phyloP scores from a whole-genome alignment of 768 basidiomycete genomes.

The Kwoniella europaea region DNA sequence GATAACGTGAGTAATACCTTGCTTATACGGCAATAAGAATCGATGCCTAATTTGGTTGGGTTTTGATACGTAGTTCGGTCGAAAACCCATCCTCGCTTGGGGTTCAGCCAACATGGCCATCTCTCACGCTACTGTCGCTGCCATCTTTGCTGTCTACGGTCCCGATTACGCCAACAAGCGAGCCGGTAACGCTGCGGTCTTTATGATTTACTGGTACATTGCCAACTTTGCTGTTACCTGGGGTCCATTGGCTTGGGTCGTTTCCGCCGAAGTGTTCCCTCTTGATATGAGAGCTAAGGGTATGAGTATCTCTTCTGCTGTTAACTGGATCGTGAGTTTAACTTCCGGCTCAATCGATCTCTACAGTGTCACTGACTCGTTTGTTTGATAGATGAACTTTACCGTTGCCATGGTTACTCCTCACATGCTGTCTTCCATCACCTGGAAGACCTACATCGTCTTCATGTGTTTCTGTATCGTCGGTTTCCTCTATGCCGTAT shows the following conservation, averaged over 20 bases:
- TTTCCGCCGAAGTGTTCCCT: slow-evolving; percentile 68
- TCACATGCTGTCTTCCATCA: slow-evolving; percentile 69
- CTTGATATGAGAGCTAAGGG: slow-evolving; percentile 73
- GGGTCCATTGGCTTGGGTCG: slow-evolving; percentile 68
- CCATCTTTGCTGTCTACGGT: slow-evolving; percentile 61
- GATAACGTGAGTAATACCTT: slow-evolving; percentile 62
- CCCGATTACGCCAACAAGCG: slow-evolving; percentile 66
- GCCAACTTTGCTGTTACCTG: slow-evolving; percentile 78
- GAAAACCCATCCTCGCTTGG: slow-evolving; percentile 66
- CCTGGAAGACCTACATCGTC: slow-evolving; percentile 76
- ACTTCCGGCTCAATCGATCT: too few species aligned
- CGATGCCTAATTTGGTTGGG: neutral
- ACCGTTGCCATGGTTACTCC: slow-evolving; percentile 71
- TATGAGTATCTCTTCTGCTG: slow-evolving; percentile 73
- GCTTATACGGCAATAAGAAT: neutral
- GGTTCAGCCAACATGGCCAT: slow-evolving; percentile 37
- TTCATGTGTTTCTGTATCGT: slow-evolving; percentile 66
- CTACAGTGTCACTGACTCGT: neutral
- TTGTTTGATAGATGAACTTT: slow-evolving; percentile 43
- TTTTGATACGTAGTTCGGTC: slow-evolving; percentile 60
- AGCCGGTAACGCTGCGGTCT: slow-evolving; percentile 68
- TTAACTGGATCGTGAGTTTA: slow-evolving; percentile 64
- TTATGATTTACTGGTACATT: slow-evolving; percentile 72
- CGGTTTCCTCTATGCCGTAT: slow-evolving; percentile 71
- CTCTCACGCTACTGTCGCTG: slow-evolving; percentile 73